phyloP scores from a whole-genome alignment of 1,284 basidiomycete species.

The Kalmanozyma brasiliensis region DNA sequence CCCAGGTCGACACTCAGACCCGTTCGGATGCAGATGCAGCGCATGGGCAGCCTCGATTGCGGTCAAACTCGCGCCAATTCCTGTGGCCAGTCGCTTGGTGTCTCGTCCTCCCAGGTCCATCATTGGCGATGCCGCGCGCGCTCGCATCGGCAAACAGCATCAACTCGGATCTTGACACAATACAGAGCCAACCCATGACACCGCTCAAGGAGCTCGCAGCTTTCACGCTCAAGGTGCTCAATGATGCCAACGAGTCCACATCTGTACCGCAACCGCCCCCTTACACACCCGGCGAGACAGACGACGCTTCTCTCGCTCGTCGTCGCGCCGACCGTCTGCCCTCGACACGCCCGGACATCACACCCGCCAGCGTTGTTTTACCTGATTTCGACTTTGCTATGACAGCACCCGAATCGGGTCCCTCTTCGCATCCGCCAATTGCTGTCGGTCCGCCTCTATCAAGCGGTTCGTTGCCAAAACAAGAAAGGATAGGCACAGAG shows the following conservation, averaged over 20 bases:
- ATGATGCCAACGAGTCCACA: slow-evolving; percentile 34
- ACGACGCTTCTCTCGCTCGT: slow-evolving; percentile 18
- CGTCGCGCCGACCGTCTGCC: slow-evolving; percentile 16
- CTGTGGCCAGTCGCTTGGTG: slow-evolving; percentile 37
- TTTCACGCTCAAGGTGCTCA: slow-evolving; percentile 41
- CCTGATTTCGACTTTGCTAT: slow-evolving; percentile 39
- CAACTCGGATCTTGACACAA: slow-evolving; percentile 15
- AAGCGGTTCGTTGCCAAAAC: slow-evolving; percentile 19
- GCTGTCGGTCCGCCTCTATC: slow-evolving; percentile 20
- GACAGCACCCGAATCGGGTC: slow-evolving; percentile 17
- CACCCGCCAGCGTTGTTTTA: slow-evolving; percentile 29
- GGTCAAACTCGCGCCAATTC: slow-evolving; percentile 6
- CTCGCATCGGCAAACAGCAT: neutral
- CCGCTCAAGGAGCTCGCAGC: slow-evolving; percentile 47
- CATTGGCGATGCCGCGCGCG: neutral
- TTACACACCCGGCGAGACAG: slow-evolving; percentile 26
- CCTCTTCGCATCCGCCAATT: slow-evolving; percentile 9
- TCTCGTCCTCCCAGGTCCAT: slow-evolving; percentile 9
- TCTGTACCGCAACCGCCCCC: slow-evolving; percentile 12
- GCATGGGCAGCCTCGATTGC: slow-evolving; percentile 1
- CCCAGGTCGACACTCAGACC: slow-evolving; percentile 3
- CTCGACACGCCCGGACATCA: slow-evolving; percentile 21
- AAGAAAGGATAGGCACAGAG: slow-evolving; percentile 9
- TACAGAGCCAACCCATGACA: slow-evolving; percentile 27
- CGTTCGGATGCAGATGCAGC: neutral